Percentiles rank a stretch among this genome's conserved stretches.
Evolutionary conservation across 1,284 basidiomycete genomes (phyloP).

Genomic region (Apiotrichum veenhuisii): DNA sequence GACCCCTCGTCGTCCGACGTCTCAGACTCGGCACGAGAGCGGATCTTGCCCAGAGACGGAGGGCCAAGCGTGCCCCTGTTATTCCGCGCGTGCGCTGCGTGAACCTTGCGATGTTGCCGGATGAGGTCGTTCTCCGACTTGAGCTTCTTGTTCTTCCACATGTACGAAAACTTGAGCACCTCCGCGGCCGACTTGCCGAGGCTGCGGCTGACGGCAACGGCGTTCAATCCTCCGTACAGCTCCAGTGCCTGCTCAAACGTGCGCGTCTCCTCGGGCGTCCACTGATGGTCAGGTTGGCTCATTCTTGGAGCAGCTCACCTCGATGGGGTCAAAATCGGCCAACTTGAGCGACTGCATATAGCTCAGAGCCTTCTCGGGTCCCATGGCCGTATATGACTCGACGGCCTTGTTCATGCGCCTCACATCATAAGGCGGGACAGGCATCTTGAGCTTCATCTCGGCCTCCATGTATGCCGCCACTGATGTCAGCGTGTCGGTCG

Average conservation of each 20-base stretch:
- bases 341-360: conserved; percentile 27
- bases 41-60: conserved; percentile 38
- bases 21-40: conserved; percentile 35
- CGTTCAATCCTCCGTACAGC: conserved; percentile 44
- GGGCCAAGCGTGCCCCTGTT: conserved; percentile 41
- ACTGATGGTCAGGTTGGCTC: conserved; percentile 24
- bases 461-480: conserved; percentile 38
- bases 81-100: conserved; percentile 36
- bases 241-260: conserved; percentile 42
- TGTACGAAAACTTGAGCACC: conserved; percentile 47
- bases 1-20: conserved; percentile 56
- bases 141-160: conserved; percentile 48
- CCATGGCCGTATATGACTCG: conserved; percentile 27
- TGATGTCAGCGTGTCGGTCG: conserved; percentile 14
- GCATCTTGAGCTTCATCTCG: conserved; percentile 27
- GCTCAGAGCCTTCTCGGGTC: conserved; percentile 28
- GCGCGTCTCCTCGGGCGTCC: conserved; percentile 19
- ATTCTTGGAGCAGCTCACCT: conserved; percentile 20
- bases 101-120: conserved; percentile 39
- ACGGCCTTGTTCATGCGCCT: conserved; percentile 34
- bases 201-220: conserved; percentile 37
- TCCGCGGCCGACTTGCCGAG: conserved; percentile 41
- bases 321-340: conserved; percentile 34
- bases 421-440: conserved; percentile 39
- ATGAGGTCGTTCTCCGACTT: conserved; percentile 45